Base-by-base conservation (phyloP, 768 basidiomycete genomes). In the Suillus weaverae region DNA sequence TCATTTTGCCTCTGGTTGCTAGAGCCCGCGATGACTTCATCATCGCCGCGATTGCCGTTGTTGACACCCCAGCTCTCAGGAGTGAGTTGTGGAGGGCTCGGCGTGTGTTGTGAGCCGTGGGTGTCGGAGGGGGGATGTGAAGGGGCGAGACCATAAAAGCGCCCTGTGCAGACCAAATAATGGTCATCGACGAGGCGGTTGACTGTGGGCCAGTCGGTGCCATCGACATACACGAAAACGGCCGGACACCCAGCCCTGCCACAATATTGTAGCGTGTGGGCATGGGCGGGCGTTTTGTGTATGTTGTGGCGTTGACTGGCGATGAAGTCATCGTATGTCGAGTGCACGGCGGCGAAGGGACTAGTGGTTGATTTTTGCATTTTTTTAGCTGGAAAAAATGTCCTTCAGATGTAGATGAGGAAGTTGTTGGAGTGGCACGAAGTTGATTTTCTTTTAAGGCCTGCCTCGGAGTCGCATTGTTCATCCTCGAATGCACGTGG, bases 1-100 rank as follows among this genome's bases (percentile, higher is more conserved):
- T 77, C 54, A 0, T 70, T 77, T 65, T 65, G 69, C n/a, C 76
- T 67, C 57, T 70, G 76, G 62, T 73, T 65, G 36, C 68, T 72
- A 18, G 70, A 71, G 7, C 68, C 71, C 2, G 18, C 9, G 20
- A 36, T 54, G 30, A 20, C 7, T 18, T 13, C 7, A 2, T 51
- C 9, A 9, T 54, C 10, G 3, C 13, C 10, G 3, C 8, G 32
- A 16, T 20, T 26, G 44, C 18, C 8, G 14, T 54, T 20, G 20
- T 54, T 2, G 11, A 7, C 1, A 26, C 16, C 20, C 16, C 5
- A 26, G 22, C 36, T 26, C 22, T 9, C 26, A 1, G 13, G 26
- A 10, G 22, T 9, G 10, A 3, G 22, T 4, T 26, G 36, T 18
- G 22, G 5, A 18, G 16, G 36, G 38, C n/a, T 11, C 9, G 16